Percentiles rank a stretch among this genome's conserved stretches.
These are phyloP conservation scores for Penicillium sp. DNA, from an alignment of 2,329 filamentous ascomycete genomes.

Conservation along the genomic window DNA sequence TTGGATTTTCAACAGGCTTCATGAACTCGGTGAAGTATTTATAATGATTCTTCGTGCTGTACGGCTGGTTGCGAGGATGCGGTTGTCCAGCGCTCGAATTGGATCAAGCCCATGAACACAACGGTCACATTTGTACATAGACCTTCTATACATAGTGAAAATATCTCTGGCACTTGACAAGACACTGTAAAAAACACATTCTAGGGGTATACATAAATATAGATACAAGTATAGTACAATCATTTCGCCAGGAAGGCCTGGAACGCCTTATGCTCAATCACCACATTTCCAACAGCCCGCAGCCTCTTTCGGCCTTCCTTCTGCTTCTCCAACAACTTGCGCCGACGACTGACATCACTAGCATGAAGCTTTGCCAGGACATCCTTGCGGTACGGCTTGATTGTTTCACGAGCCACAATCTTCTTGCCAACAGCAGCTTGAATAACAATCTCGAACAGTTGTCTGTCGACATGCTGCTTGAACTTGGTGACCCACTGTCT, in stretches of 20 bases:
- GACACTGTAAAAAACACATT: neutral
- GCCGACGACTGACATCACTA: constrained; percentile 78
- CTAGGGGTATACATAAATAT: constrained; percentile 15
- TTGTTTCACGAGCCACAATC: constrained; percentile 87
- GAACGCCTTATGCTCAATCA: constrained; percentile 96
- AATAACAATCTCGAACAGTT: constrained; percentile 97
- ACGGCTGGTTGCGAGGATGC: neutral
- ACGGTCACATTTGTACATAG: neutral
- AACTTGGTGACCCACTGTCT: constrained; percentile 92
- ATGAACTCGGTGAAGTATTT: neutral
- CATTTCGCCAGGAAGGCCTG: constrained; percentile 89
- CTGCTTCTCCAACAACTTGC: constrained; percentile 93
- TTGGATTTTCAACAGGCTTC: neutral
- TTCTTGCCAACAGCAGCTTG: constrained; percentile 84
- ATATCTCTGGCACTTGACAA: neutral
- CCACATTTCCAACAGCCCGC: constrained; percentile 77
- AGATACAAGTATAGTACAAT: constrained; percentile 28
- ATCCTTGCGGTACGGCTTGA: constrained; percentile 97
- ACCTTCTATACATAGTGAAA: neutral
- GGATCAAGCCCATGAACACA: neutral
- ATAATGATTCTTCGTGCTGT: neutral
- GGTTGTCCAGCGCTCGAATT: too few relatives aligned
- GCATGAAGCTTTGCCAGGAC: constrained; percentile 93
- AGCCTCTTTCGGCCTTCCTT: constrained; percentile 93
- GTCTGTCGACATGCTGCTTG: constrained; percentile 93